Evolutionary conservation across 441 rosid genomes (phyloP), one percentile per base, ranked within the genome.

Genomic region (Cnidoscolus chayamansa): DNA sequence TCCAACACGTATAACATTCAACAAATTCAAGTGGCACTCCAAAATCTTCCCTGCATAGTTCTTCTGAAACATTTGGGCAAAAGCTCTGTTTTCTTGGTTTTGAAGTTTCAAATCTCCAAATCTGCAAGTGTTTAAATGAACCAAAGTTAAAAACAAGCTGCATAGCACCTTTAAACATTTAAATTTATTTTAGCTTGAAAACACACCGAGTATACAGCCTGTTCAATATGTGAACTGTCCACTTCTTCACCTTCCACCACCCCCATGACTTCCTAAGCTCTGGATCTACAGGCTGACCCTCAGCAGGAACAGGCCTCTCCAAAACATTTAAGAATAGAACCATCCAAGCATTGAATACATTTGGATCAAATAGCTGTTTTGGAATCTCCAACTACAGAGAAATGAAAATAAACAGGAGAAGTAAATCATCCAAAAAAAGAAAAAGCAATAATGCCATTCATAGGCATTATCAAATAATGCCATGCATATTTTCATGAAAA

Each of bases 171-270:
- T 1, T 31, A 60, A 63, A 49, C 13, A 69, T 17, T 40, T 20
- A 48, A 59, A 75, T 7, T 48, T 48, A 63, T 59, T 11, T 19
- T 72, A 62, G 37, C 50, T 67, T 19, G 47, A 68, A 69, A 72
- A 67, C 84, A 35, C 76, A 91, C 99, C 99, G 79, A 50, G 96
- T 91, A 79, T 88, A 95, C 20, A 96, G 90, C 88, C 99, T 87
- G 79, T 95, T 96, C 76, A 93, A 80, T 73, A 96, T 93, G 78
- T 96, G 98, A 79, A 91, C 93, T 0, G 95, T 90, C 99, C 99
- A 93, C 77, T 96, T 96, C 85, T 96, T 96, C 84, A 88, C 90
- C 83, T 96, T 96, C 99, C 99, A 95, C 99, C 99, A 95, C 7
- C 98, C 97, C 99, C 99, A 96, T 63, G 97, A 88, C 81, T 93